Evolutionary conservation across 2,329 filamentous ascomycete species (phyloP).

Genomic region (Nigrospora osmanthi): DNA sequence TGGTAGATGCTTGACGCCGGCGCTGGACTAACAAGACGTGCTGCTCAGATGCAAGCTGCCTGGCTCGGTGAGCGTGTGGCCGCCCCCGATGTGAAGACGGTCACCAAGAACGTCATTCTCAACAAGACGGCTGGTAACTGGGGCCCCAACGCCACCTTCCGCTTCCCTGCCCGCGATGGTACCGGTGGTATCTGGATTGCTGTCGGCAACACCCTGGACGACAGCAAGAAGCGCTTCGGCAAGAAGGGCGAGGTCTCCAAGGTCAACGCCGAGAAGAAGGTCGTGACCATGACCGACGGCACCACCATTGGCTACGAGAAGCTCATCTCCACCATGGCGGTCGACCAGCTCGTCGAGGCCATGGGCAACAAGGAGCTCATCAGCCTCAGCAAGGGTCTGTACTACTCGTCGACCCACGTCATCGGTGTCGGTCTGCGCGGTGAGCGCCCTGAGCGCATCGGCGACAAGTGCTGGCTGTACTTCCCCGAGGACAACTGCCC

Average conservation of each 20-base stretch:
- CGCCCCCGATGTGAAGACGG: constrained; percentile 87
- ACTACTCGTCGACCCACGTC: constrained; percentile 95
- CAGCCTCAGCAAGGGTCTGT: constrained; percentile 79
- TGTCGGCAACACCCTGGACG: constrained; percentile 84
- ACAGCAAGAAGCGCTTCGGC: constrained; percentile 87
- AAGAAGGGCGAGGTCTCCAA: constrained; percentile 76
- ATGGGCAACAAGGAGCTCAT: constrained; percentile 85
- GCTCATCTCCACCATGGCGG: constrained; percentile 92
- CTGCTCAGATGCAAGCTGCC: constrained; percentile 90
- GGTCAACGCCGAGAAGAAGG: constrained; percentile 80
- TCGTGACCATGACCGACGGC: constrained; percentile 74
- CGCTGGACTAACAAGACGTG: neutral
- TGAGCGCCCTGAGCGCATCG: constrained; percentile 85
- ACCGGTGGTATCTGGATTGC: constrained; percentile 99
- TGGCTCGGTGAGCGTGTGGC: constrained; percentile 99
- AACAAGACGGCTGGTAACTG: constrained; percentile 95
- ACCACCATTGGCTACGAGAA: constrained; percentile 86
- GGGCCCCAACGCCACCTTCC: constrained; percentile 97
- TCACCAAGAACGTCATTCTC: constrained; percentile 90
- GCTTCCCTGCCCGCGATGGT: constrained; percentile 90
- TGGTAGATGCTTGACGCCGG: neutral
- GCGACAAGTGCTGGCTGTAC: constrained; percentile 99
- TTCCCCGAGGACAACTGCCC: constrained; percentile 98
- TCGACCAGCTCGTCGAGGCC: constrained; percentile 78
- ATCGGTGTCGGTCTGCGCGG: constrained; percentile 94